Evolutionary conservation across 345 rosid species (phyloP), one percentile per base, ranked within the genome.

Genomic region (Acer negundo): DNA sequence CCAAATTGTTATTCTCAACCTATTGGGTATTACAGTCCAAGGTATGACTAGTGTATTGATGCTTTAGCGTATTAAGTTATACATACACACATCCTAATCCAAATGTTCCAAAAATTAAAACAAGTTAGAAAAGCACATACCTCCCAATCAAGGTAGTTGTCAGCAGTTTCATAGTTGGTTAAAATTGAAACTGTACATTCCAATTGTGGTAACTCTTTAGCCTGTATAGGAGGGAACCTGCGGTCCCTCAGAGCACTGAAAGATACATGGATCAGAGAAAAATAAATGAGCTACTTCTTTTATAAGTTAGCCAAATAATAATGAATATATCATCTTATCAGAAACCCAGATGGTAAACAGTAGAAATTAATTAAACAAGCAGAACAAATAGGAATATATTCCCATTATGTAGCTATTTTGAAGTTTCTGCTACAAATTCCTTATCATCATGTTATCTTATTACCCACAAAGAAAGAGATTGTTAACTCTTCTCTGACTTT

Each of bases 201-300:
- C 78, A 97, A 83, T 70, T 66, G 77, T 74, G 99, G 97, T 91
- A 97, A 81, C 83, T 97, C 99, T 85, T 89, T 91, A 65, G 97
- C 89, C 76, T 92, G 97, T 67, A 97, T 94, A 31, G 98, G 97
- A 74, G 95, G 95, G 79, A 94, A 97, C 85, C 98, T 91, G 72
- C 98, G 92, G 82, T 97, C 99, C 91, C 87, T 92, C 85, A 97
- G 82, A 80, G 99, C 99, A 86, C 98, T 96, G 87, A 82, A 83
- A 82, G 82, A 66, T 58, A 65, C n/a, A 63, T 22, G 64, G 59
- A 40, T 70, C 1, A 75, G 46, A 26, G 23, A 66, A 59, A 16
- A 76, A 47, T 4, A 65, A 7, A 31, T 0, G 59, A 72, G 26
- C 62, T 65, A 44, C 19, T 23, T 47, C 63, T 24, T 6, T 3